Base-by-base conservation (phyloP, 352 stramenopile species). In the Phytophthora podocarpi region DNA sequence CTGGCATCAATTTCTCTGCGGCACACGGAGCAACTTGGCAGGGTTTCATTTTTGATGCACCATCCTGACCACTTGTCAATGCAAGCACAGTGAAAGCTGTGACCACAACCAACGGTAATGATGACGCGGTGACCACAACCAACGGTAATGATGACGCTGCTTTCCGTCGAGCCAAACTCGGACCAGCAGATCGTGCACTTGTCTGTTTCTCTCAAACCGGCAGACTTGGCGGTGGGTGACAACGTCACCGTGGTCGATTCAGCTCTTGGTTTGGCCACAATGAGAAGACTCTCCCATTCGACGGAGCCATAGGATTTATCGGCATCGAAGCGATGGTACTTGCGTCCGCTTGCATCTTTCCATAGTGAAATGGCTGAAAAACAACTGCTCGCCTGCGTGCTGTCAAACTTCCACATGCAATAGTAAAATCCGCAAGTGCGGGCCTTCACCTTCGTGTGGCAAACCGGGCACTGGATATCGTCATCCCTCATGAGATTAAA, bases 401-500 rank as follows among this genome's bases (percentile, higher is more conserved):
- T 67, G 1, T 80, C 71, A 39, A 67, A 76, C 47, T 76, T 76
- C 71, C 71, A 80, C 2, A 7, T 15, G 31, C 54, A 70, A 12
- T 73, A 26, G 39, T 78, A 75, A 31, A 78, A 72, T 0, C 65
- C 65, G 20, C 70, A 79, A 15, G 53, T 64, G 8, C 57, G 21
- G 11, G 70, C 52, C 8, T 63, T 52, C 28, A 76, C 51, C 6
- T 43, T 39, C 2, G 3, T 18, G 11, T 13, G 11, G 26, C 70
- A 78, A 1, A 53, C 42, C 34, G 69, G 69, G 18, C 69, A 78
- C 10, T 15, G n/a, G 4, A 64, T 43, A 16, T 51, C 26, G 4
- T 41, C 45, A 18, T 73, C 37, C 23, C 11, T 24, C n/a, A 56
- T n/a, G 5, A 76, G 48, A 39, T 73, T 73, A 40, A 76, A 53